Base-by-base conservation (phyloP, 2,329 filamentous ascomycete species). In the Lomentospora prolificans region DNA sequence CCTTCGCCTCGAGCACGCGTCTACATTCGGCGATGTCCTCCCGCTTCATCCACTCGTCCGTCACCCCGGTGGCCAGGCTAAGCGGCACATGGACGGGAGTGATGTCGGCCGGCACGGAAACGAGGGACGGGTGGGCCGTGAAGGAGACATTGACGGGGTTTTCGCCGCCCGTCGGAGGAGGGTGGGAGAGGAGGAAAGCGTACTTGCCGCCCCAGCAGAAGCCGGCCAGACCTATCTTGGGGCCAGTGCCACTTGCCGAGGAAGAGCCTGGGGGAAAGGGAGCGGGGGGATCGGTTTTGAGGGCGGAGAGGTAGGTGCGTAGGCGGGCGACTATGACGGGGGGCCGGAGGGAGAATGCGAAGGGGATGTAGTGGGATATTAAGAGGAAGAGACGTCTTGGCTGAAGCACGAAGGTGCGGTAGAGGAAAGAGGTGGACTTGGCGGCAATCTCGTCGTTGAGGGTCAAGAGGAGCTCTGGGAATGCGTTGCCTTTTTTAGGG, bases 121-220 rank as follows among this genome's bases (percentile, higher is more conserved):
- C 57, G 28, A 72, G 60, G 44, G 71, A 76, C 3, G 79, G 78
- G 62, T 82, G 78, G 12, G 72, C 76, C 1, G 73, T 73, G 61
- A 80, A 80, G 7, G 64, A 75, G 33, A 69, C 75, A 60, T 80
- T 73, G 28, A 81, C 64, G 4, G 56, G 19, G 27, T 25, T 44
- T 33, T 57, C 60, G 27, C 24, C 52, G 30, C 70, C 66, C 8
- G 71, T 67, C 17, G 55, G 30, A n/a, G 58, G 25, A 33, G 58
- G 58, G 30, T 60, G 58, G 25, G 58, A 51, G 5, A 83, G 71
- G 12, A 72, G 62, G 19, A 79, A 64, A 2, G 72, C 67, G 60
- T 81, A 74, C 60, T 77, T 76, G n/a, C 78, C 81, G 30, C 81
- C 81, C 79, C 80, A 84, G 69, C 80, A 84, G 69, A 81, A 84